Evolutionary conservation across 2,329 filamentous ascomycete species (phyloP).

Genomic region (Rhinocladiella mackenziei): DNA sequence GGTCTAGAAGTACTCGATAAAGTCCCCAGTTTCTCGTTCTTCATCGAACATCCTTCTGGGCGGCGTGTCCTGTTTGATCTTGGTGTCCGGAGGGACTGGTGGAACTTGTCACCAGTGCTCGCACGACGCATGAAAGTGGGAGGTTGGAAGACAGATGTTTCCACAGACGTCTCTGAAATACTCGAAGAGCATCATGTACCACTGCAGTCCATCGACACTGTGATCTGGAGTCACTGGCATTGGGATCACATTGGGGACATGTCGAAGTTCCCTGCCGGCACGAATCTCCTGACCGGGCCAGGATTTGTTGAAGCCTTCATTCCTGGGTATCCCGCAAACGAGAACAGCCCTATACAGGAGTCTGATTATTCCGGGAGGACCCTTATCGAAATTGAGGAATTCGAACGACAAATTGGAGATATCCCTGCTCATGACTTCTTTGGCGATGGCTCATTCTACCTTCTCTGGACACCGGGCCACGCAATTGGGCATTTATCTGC

Average conservation of each 20-base stretch:
- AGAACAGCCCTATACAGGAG: slow-evolving; percentile 22
- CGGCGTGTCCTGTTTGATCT: slow-evolving; percentile 36
- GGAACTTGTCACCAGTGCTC: slow-evolving; percentile 10
- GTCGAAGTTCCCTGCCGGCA: slow-evolving; percentile 43
- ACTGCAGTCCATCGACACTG: slow-evolving; percentile 9
- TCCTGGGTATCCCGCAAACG: slow-evolving; percentile 47
- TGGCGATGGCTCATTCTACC: no score
- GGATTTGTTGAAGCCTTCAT: slow-evolving; percentile 47
- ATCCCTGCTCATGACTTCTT: slow-evolving; percentile 44
- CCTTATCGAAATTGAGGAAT: slow-evolving; percentile 12
- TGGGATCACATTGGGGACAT: slow-evolving; percentile 51
- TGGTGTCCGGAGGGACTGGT: slow-evolving; percentile 29
- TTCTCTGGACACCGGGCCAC: slow-evolving; percentile 43
- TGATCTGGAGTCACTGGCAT: slow-evolving; percentile 30
- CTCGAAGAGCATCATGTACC: slow-evolving; percentile 18
- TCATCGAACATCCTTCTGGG: slow-evolving; percentile 43
- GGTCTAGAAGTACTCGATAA: not conserved
- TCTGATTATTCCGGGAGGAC: slow-evolving; percentile 26
- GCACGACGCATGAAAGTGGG: not conserved
- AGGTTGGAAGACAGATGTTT: slow-evolving; percentile 6
- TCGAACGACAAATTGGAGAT: slow-evolving; percentile 36
- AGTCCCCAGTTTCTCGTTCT: slow-evolving; percentile 33
- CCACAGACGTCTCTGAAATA: slow-evolving; percentile 21
- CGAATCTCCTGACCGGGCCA: slow-evolving; percentile 51
- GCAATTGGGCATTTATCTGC: slow-evolving; percentile 27